A percentile compares a stretch with the other conserved stretches of the same genome.
Conservation (phyloP, 2,329 filamentous ascomycete genomes). For the Monilinia laxa region DNA sequence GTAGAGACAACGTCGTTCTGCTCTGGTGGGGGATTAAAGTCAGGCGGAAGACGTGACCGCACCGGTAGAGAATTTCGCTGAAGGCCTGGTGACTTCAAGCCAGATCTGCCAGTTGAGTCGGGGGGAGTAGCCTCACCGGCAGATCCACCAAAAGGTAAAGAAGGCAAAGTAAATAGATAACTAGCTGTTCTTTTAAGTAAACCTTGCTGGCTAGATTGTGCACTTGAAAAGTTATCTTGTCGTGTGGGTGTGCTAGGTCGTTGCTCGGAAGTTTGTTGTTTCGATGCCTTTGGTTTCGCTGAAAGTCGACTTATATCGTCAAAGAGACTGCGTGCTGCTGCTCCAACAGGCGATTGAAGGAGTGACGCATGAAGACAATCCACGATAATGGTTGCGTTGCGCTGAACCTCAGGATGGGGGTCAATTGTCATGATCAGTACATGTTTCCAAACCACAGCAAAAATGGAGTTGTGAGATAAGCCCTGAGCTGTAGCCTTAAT, state of each 20-base stretch:
- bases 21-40: conserved; percentile 67
- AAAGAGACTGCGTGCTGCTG: conserved; percentile 68
- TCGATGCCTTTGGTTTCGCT: conserved; percentile 47
- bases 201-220: conserved; percentile 56
- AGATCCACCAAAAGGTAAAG: conserved; percentile 49
- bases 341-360: conserved; percentile 72
- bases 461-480: conserved; percentile 83
- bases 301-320: conserved; percentile 65
- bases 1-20: conserved; percentile 68
- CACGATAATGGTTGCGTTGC: conserved; percentile 79
- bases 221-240: conserved; percentile 35
- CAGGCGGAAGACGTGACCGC: conserved; percentile 50
- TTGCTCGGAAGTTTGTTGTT: conserved; percentile 32
- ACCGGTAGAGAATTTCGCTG: conserved; percentile 35
- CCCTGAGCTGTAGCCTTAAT: conserved; percentile 58
- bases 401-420: conserved; percentile 88
- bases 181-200: conserved; percentile 64
- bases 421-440: conserved; percentile 88
- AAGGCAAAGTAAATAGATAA: conserved; percentile 57
- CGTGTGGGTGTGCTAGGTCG: conserved; percentile 38
- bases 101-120: conserved; percentile 29
- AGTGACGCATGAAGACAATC: conserved; percentile 81
- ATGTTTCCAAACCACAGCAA: conserved; percentile 92
- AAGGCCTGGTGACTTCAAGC: conserved; percentile 34
- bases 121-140: conserved; percentile 35